Evolutionary conservation across 768 basidiomycete species (phyloP).

Genomic region (Calocera viscosa): DNA sequence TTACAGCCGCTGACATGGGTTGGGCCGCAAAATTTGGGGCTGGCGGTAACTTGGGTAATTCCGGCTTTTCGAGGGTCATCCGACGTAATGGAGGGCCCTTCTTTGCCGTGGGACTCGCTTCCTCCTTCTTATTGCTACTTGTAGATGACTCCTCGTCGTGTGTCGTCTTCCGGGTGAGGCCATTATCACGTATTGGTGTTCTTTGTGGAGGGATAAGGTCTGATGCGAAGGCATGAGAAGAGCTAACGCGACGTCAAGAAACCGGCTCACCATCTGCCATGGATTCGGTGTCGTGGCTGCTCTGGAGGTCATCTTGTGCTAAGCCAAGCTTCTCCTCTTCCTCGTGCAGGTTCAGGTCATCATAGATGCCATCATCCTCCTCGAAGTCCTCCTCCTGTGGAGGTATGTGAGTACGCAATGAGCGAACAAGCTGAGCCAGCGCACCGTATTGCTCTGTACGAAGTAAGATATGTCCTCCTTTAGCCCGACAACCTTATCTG

Average conservation of each 20-base stretch:
- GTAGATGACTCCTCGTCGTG: slow-evolving; percentile 67
- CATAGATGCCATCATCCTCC: slow-evolving; percentile 93
- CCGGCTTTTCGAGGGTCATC: slow-evolving; percentile 31
- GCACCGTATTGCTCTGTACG: slow-evolving; percentile 84
- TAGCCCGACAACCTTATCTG: slow-evolving; percentile 66
- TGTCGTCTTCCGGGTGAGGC: slow-evolving; percentile 15
- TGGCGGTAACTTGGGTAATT: slow-evolving; percentile 37
- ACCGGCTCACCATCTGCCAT: slow-evolving; percentile 30
- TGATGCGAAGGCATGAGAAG: slow-evolving; percentile 4
- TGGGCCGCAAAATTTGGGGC: slow-evolving; percentile 72
- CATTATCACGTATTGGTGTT: slow-evolving; percentile 48
- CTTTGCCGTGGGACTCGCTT: slow-evolving; percentile 64
- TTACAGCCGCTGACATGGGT: slow-evolving; percentile 63
- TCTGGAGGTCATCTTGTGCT: slow-evolving; percentile 54
- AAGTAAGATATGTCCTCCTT: slow-evolving; percentile 96
- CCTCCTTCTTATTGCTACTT: slow-evolving; percentile 35
- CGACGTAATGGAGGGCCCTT: slow-evolving; percentile 65
- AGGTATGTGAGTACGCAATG: slow-evolving; percentile 12
- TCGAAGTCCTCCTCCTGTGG: slow-evolving; percentile 90
- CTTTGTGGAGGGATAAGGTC: slow-evolving; percentile 49
- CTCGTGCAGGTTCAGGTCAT: slow-evolving; percentile 92
- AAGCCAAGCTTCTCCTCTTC: slow-evolving; percentile 86
- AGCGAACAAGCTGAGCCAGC: slow-evolving; percentile 13
- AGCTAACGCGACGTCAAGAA: background rate
- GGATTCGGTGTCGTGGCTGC: slow-evolving; percentile 55